These are phyloP conservation scores for Cystofilobasidium ferigula DNA, from an alignment of 768 basidiomycete species.

Conservation along the genomic window DNA sequence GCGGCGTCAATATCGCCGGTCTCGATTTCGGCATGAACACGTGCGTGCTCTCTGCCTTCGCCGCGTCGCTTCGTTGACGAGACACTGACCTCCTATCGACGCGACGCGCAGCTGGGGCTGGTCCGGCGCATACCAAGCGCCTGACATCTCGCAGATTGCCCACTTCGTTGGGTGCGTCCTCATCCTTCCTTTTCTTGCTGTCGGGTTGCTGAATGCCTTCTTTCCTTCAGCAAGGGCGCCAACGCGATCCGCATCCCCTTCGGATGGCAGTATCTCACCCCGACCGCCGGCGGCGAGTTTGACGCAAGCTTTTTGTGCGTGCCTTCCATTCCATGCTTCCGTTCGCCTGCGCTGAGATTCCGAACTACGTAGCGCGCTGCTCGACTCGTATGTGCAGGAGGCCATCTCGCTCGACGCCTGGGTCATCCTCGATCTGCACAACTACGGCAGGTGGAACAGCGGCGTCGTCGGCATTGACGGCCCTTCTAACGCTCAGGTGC, in stretches of 20 bases:
- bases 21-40: constrained; percentile 18
- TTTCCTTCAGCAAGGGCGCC: not conserved
- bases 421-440: constrained; percentile 51
- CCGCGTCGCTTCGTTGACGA: not conserved
- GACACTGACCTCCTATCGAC: too few species aligned
- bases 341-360: too few species aligned
- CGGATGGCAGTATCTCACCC: constrained; percentile 9
- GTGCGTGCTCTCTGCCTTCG: not conserved
- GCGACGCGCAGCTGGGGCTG: not conserved
- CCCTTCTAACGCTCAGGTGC: constrained; percentile 43
- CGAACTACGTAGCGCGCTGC: too few species aligned
- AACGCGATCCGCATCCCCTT: constrained; percentile 17
- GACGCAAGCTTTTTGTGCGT: constrained; percentile 9
- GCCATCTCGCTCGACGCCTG: constrained; percentile 45
- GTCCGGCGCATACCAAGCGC: not conserved
- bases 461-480: constrained; percentile 55
- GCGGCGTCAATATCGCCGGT: constrained; percentile 12
- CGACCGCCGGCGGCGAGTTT: constrained; percentile 3
- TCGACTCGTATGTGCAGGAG: constrained; percentile 45
- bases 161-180: constrained; percentile 10
- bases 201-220: not conserved
- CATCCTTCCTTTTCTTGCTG: not conserved
- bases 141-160: constrained; percentile 14
- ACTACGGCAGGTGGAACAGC: constrained; percentile 53
- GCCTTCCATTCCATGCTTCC: not conserved